Evolutionary conservation across 768 basidiomycete genomes (phyloP).

Genomic region (Tubosaeta sp.): DNA sequence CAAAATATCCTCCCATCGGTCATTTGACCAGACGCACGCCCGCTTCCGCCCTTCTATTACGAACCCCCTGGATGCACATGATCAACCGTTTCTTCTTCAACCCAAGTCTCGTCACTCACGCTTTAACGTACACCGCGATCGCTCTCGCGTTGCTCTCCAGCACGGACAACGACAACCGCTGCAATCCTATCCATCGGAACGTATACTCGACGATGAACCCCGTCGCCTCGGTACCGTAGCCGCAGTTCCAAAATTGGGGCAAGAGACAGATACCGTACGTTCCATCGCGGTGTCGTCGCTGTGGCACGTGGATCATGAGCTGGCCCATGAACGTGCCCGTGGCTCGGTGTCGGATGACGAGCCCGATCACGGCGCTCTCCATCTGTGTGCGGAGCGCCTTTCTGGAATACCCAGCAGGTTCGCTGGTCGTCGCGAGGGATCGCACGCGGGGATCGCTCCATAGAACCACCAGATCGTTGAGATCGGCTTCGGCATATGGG

Average conservation of each 20-base stretch:
- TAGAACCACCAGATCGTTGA: slow-evolving; percentile 26
- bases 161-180: slow-evolving; percentile 39
- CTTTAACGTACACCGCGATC: slow-evolving; percentile 36
- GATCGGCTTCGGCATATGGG: slow-evolving; percentile 29
- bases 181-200: slow-evolving; percentile 37
- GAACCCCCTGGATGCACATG: slow-evolving; percentile 32
- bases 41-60: slow-evolving; percentile 36
- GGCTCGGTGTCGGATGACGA: slow-evolving; percentile 26
- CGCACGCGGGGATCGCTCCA: slow-evolving; percentile 30
- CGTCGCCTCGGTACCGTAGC: slow-evolving; percentile 40
- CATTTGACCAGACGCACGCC: slow-evolving; percentile 33
- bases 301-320: slow-evolving; percentile 22
- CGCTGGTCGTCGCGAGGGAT: slow-evolving; percentile 13
- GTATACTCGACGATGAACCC: slow-evolving; percentile 38
- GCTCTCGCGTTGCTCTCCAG: slow-evolving; percentile 37
- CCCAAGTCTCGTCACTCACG: slow-evolving; percentile 30
- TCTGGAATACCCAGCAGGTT: slow-evolving; percentile 13
- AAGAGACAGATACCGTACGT: slow-evolving; percentile 30
- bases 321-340: slow-evolving; percentile 32
- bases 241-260: slow-evolving; percentile 34
- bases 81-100: neutral
- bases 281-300: slow-evolving; percentile 30
- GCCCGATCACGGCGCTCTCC: slow-evolving; percentile 25
- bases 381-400: slow-evolving; percentile 19
- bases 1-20: slow-evolving; percentile 36